A percentile compares a stretch with the other conserved stretches of the same genome.
phyloP scores from a whole-genome alignment of 2,329 filamentous ascomycete species.

The Verticillium klebahnii region DNA sequence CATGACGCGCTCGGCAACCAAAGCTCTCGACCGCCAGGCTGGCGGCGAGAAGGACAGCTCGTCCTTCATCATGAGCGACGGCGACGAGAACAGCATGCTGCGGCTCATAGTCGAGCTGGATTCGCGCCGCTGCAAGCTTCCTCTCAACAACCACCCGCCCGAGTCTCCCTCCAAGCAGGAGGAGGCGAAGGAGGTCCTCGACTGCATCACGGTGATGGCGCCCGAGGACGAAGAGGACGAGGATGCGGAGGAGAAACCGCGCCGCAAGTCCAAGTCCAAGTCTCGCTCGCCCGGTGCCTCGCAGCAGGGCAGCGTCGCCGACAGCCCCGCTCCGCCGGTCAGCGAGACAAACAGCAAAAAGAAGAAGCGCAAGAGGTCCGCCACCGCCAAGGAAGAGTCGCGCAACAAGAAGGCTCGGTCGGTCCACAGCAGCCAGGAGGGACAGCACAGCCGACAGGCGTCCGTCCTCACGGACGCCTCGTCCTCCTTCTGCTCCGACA shows the following conservation, averaged over 20 bases:
- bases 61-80: constrained; percentile 38
- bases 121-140: constrained; percentile 27
- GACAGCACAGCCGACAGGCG: constrained; percentile 12
- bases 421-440: constrained; percentile 8
- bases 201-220: constrained; percentile 26
- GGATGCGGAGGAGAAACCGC: constrained; percentile 3
- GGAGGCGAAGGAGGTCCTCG: constrained; percentile 15
- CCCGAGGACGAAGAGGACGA: constrained; percentile 16
- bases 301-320: not conserved
- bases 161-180: constrained; percentile 22
- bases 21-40: constrained; percentile 15
- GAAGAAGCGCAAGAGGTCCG: constrained; percentile 24
- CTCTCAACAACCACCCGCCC: constrained; percentile 15
- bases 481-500: not conserved
- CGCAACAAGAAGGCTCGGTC: constrained; percentile 20
- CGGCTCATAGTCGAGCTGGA: constrained; percentile 47
- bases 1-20: not conserved
- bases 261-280: constrained; percentile 4
- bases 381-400: constrained; percentile 16
- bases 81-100: constrained; percentile 42
- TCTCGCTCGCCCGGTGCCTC: constrained; percentile 5
- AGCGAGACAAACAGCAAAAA: constrained; percentile 6
- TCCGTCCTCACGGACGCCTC: not conserved
- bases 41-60: constrained; percentile 16
- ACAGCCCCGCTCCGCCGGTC: constrained; percentile 10